These are phyloP conservation scores for Lotmaria passim DNA, from an alignment of 208 protist genomes.

Conservation along the genomic window DNA sequence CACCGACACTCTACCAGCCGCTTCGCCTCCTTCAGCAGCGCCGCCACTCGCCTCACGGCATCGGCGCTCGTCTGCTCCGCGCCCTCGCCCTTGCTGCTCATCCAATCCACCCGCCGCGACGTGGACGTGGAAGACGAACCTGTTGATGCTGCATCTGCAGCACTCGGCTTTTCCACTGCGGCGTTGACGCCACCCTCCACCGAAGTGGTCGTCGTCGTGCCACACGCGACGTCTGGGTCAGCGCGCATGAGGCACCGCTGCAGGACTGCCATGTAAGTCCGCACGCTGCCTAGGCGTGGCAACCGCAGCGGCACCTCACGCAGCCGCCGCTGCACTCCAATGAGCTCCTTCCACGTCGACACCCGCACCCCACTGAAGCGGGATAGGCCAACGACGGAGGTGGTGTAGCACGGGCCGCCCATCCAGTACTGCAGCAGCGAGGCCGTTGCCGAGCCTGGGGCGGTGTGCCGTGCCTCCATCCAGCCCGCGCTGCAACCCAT, in stretches of 20 bases:
- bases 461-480: conserved; percentile 16
- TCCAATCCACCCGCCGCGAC: background rate
- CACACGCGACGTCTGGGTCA: background rate
- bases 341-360: conserved; percentile 21
- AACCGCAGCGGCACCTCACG: conserved; percentile 24
- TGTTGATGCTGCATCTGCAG: background rate
- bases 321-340: conserved; percentile 13
- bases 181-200: background rate
- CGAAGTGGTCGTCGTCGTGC: background rate
- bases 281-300: conserved; percentile 44
- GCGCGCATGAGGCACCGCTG: background rate
- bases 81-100: too few relatives aligned
- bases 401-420: conserved; percentile 52
- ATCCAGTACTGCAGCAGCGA: conserved; percentile 37
- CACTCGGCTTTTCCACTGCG: background rate
- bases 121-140: conserved; percentile 13
- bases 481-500: conserved; percentile 15
- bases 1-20: conserved; percentile 25
- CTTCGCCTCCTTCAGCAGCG: conserved; percentile 39
- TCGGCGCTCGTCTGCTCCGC: background rate
- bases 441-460: conserved; percentile 13
- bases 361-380: conserved; percentile 20
- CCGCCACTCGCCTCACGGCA: conserved; percentile 24
- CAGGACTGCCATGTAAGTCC: conserved; percentile 24
- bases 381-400: conserved; percentile 30